Evolutionary conservation across 2,329 filamentous ascomycete species (phyloP).

Genomic region (Tolypocladium tundrense): DNA sequence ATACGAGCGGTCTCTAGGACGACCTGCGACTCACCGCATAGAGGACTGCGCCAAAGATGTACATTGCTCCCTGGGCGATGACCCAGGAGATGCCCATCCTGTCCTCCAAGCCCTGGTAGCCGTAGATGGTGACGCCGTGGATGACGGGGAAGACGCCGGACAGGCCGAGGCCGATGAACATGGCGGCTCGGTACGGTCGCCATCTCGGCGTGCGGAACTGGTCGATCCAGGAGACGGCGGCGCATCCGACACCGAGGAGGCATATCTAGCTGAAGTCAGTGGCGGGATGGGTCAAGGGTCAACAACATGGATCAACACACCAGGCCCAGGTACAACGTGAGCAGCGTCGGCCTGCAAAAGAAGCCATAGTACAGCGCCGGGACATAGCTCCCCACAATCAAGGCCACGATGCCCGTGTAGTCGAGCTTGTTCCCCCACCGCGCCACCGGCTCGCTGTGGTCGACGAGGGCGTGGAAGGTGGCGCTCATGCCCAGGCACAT

Average conservation of each 20-base stretch:
- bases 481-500: slow-evolving; percentile 72
- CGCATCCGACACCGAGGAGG: slow-evolving; percentile 65
- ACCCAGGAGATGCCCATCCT: slow-evolving; percentile 77
- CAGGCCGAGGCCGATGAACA: slow-evolving; percentile 82
- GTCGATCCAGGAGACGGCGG: slow-evolving; percentile 67
- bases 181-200: slow-evolving; percentile 73
- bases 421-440: slow-evolving; percentile 87
- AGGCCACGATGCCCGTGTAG: slow-evolving; percentile 82
- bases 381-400: slow-evolving; percentile 88
- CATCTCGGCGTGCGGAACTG: slow-evolving; percentile 74
- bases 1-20: not conserved
- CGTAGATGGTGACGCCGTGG: slow-evolving; percentile 62
- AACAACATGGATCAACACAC: slow-evolving; percentile 34
- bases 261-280: slow-evolving; percentile 50
- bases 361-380: slow-evolving; percentile 84
- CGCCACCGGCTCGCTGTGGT: slow-evolving; percentile 70
- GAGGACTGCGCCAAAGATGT: slow-evolving; percentile 74
- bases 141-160: slow-evolving; percentile 76
- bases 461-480: slow-evolving; percentile 73
- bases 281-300: no score
- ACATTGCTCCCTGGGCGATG: slow-evolving; percentile 68
- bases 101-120: slow-evolving; percentile 52
- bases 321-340: slow-evolving; percentile 64
- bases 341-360: slow-evolving; percentile 55
- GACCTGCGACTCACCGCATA: slow-evolving; percentile 57